Percentiles rank a stretch among this genome's conserved stretches.
These are phyloP conservation scores for Thuja plicata DNA, from an alignment of 83 land plant genomes.

Conservation along the genomic window DNA sequence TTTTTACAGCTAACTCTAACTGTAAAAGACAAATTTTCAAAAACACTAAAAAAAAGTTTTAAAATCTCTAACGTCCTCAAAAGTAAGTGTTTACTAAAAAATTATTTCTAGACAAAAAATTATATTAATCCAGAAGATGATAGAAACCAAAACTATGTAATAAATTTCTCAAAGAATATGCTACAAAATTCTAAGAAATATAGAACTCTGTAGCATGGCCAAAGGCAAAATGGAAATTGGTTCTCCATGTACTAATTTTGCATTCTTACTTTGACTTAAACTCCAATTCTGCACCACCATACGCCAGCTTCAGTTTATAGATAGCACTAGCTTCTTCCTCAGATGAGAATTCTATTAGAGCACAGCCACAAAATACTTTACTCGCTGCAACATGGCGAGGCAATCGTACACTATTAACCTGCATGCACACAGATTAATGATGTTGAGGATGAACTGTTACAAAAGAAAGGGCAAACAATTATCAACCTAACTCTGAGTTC, in stretches of 20 bases:
- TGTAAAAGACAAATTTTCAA: background rate
- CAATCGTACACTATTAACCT: constrained; percentile 92
- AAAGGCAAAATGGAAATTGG: background rate
- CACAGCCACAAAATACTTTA: constrained; percentile 77
- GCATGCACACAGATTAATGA: constrained; percentile 17
- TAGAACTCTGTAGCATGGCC: background rate
- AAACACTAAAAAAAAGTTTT: background rate
- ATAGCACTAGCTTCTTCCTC: constrained; percentile 76
- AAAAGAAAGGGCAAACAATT: background rate
- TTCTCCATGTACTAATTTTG: constrained; percentile 2
- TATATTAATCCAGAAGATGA: background rate
- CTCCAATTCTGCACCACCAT: constrained; percentile 78
- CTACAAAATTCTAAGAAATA: background rate
- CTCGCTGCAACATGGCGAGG: constrained; percentile 69
- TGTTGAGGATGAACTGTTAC: background rate
- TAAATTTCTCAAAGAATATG: background rate
- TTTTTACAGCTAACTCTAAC: background rate
- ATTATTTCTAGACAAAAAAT: background rate
- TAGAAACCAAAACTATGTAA: background rate
- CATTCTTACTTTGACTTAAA: constrained; percentile 74
- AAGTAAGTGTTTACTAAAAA: background rate
- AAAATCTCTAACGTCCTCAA: background rate
- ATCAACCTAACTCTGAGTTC: background rate
- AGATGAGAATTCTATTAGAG: constrained; percentile 79
- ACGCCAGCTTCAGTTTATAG: constrained; percentile 55